Conservation (phyloP, 1,284 basidiomycete species). For the Cutaneotrichosporon cutaneum region DNA sequence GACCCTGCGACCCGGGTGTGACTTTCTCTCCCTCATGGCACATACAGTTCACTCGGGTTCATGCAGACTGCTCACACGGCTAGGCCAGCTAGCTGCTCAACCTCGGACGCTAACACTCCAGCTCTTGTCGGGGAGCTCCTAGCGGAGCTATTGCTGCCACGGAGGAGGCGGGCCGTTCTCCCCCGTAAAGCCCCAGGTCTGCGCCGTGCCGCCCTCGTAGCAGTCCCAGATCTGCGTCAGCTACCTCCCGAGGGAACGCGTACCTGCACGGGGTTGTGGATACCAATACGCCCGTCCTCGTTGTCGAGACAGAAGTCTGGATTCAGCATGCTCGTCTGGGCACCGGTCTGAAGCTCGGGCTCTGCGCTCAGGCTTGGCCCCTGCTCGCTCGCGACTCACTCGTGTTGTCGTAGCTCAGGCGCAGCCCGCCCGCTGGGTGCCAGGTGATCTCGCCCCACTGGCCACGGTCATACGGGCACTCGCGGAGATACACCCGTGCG, state of each 20-base stretch:
- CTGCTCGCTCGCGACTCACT: background rate
- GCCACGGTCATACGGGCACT: background rate
- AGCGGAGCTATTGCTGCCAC: background rate
- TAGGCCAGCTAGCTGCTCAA: background rate
- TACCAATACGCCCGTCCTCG: background rate
- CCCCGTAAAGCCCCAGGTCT: background rate
- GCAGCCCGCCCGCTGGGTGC: background rate
- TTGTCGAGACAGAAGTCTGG: conserved; percentile 10
- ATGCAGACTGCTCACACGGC: too few relatives aligned
- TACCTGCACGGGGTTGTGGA: conserved; percentile 5
- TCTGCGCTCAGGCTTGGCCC: too few relatives aligned
- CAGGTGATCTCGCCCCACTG: conserved; percentile 1
- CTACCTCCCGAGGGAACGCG: background rate
- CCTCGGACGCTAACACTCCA: too few relatives aligned
- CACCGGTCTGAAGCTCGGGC: too few relatives aligned
- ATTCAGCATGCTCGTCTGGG: background rate
- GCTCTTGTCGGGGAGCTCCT: too few relatives aligned
- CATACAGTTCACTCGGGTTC: too few relatives aligned
- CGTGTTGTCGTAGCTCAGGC: background rate
- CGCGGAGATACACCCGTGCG: background rate
- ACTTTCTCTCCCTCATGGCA: too few relatives aligned
- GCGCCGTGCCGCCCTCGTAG: background rate
- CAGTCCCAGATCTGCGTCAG: conserved; percentile 1
- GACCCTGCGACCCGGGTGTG: too few relatives aligned
- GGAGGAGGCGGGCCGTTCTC: background rate